Evolutionary conservation across 352 stramenopile species (phyloP).

Genomic region (Phytophthora uliginosa): DNA sequence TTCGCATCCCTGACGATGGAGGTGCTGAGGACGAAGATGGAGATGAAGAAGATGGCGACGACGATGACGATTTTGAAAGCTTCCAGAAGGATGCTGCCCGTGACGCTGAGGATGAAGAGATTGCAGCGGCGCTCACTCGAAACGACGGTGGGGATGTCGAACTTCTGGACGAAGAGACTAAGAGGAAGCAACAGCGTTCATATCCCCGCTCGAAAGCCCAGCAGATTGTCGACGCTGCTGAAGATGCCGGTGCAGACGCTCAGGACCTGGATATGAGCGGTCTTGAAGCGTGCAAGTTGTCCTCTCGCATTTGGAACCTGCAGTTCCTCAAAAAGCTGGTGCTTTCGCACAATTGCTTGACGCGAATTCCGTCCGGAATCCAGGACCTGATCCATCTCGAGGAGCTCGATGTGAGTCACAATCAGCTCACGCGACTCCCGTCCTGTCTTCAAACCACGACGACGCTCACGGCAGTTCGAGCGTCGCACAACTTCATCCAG

Average conservation of each 20-base stretch:
- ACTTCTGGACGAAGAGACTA: conserved; percentile 30
- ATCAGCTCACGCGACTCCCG: conserved; percentile 64
- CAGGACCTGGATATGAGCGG: conserved; percentile 57
- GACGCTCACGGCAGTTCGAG: conserved; percentile 46
- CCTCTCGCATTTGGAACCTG: conserved; percentile 82
- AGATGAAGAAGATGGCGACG: conserved; percentile 33
- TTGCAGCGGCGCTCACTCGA: conserved; percentile 1
- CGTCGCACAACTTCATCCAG: conserved; percentile 66
- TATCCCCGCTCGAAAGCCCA: conserved; percentile 69
- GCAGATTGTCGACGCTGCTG: conserved; percentile 55
- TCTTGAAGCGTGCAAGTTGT: conserved; percentile 50
- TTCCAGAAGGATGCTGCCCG: conserved; percentile 37
- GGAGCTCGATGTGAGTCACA: conserved; percentile 47
- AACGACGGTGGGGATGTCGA: conserved; percentile 30
- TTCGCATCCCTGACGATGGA: conserved; percentile 39
- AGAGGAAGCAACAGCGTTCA: conserved; percentile 41
- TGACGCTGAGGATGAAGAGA: conserved; percentile 36
- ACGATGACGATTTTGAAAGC: conserved; percentile 54
- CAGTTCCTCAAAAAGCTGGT: conserved; percentile 49
- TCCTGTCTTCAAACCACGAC: conserved; percentile 73
- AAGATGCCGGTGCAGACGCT: conserved; percentile 11
- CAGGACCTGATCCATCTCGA: conserved; percentile 72
- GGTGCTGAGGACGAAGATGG: conserved; percentile 23
- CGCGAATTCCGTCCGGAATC: conserved; percentile 73
- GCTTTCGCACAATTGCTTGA: conserved; percentile 62